Evolutionary conservation across 225 moss, liverwort and hornwort genomes (phyloP), one percentile per base, ranked within the genome.

Genomic region (Physcomitrium patens): DNA sequence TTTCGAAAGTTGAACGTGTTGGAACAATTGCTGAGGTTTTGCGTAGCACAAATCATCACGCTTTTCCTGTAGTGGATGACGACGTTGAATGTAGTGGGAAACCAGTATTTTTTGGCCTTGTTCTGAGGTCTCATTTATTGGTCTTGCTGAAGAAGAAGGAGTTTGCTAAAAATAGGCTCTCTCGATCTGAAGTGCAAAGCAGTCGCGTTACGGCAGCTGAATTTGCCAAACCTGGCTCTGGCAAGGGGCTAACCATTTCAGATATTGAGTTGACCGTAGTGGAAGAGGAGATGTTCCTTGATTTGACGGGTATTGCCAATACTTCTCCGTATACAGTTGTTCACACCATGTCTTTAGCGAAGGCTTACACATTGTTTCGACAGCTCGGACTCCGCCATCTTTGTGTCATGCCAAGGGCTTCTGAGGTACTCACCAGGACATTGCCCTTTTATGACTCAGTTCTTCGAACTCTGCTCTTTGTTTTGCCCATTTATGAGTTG

Each of bases 331-430:
- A 92, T 60, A 91, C 88, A 7, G 96, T 96, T 46, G 82, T 89
- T 46, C 92, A 96, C 78, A 90, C 88, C 45, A 96, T 94, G 91
- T 96, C 96, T 12, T 84, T 96, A 4, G 88, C 94, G 0, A 96
- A 96, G 74, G 86, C 94, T 7, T 96, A 85, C 67, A 94, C 89
- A 1, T 67, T 96, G 69, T 96, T 96, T 55, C 92, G 92, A 56
- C 92, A 94, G 77, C 89, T 96, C 14, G 94, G 92, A 24, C 91
- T 96, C 6, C 94, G 96, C 53, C 96, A 96, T 68, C 85, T 96
- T 9, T 94, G 94, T 65, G 92, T 96, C 77, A 91, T 96, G 77
- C 85, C 96, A 67, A 84, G 78, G 76, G 79, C 77, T 2, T 67
- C 63, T 68, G 72, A 87, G 83, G 85, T 89, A 60, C 19, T 13